Evolutionary conservation across 495 filamentous ascomycete species (phyloP).

Genomic region (Hypoxylon lienhwacheense): DNA sequence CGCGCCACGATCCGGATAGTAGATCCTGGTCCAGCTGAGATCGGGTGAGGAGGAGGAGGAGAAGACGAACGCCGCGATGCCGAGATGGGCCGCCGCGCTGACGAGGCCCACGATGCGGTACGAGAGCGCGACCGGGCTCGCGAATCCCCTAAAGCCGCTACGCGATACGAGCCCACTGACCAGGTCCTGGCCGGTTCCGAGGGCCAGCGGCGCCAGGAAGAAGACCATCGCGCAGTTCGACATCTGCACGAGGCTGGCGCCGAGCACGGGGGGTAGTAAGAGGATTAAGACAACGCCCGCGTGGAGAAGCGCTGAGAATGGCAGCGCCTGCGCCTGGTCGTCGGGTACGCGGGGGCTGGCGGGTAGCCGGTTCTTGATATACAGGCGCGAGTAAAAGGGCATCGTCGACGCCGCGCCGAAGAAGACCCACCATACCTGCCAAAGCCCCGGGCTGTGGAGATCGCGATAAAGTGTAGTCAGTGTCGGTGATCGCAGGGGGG

Average conservation of each 20-base stretch:
- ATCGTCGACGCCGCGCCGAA: slow-evolving; percentile 15
- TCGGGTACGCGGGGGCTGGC: slow-evolving; percentile 6
- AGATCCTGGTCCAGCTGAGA: slow-evolving; percentile 13
- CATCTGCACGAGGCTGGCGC: slow-evolving; percentile 2
- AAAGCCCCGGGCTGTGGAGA: slow-evolving; percentile 18
- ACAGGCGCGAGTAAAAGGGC: slow-evolving; percentile 10
- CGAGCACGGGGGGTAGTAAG: slow-evolving; percentile 1
- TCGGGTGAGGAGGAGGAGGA: slow-evolving; percentile 1
- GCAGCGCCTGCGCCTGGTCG: slow-evolving; percentile 19
- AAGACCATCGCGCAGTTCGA: slow-evolving; percentile 5
- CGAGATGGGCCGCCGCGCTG: slow-evolving; percentile 3
- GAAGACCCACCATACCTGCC: slow-evolving; percentile 20
- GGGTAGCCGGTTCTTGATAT: slow-evolving; percentile 3
- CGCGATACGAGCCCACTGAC: slow-evolving; percentile 2
- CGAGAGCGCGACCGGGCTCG: background rate
- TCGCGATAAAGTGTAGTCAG: too few relatives aligned
- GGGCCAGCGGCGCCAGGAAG: slow-evolving; percentile 1
- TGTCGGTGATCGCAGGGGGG: too few relatives aligned
- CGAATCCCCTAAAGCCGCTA: background rate
- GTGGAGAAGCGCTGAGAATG: slow-evolving; percentile 10
- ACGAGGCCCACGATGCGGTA: slow-evolving; percentile 6
- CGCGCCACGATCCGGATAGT: slow-evolving; percentile 6
- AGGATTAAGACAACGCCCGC: background rate
- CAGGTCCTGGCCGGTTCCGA: slow-evolving; percentile 11
- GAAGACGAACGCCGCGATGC: background rate